A percentile compares a stretch with the other conserved stretches of the same genome.
phyloP scores from a whole-genome alignment of 1,284 basidiomycete genomes.

The Ceratobasidium sp. region DNA sequence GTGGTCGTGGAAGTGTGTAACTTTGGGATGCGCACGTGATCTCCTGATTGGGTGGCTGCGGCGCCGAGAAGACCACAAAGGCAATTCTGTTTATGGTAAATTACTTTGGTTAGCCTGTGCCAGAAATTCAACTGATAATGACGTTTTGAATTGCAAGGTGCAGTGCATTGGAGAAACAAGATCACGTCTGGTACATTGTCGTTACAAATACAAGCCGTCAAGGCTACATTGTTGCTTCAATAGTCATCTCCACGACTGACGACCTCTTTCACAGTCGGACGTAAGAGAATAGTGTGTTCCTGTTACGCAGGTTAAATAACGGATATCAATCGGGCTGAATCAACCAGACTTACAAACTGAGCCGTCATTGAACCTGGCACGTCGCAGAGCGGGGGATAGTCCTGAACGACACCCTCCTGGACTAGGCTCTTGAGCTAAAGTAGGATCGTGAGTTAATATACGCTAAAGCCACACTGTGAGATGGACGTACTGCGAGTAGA shows the following conservation, averaged over 20 bases:
- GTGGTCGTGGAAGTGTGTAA: conserved; percentile 23
- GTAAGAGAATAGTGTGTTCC: conserved; percentile 93
- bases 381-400: conserved; percentile 95
- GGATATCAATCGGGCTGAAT: neutral
- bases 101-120: neutral
- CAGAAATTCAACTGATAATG: neutral
- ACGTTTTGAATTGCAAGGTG: neutral
- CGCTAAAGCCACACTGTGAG: conserved; percentile 37
- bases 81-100: neutral
- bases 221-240: conserved; percentile 55
- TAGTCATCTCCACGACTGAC: conserved; percentile 96
- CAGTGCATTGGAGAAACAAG: neutral
- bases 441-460: conserved; percentile 14
- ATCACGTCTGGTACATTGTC: neutral
- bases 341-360: conserved; percentile 78
- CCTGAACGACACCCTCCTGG: conserved; percentile 87
- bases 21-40: neutral
- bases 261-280: conserved; percentile 94
- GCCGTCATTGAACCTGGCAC: conserved; percentile 88
- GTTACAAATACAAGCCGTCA: conserved; percentile 12
- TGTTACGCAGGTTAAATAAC: conserved; percentile 53
- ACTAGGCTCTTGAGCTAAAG: conserved; percentile 91
- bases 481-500: conserved; percentile 81
- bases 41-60: too few species aligned
- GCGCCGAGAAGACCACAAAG: neutral